Evolutionary conservation across 2,329 filamentous ascomycete species (phyloP).

Genomic region (Fusarium multiceps): DNA sequence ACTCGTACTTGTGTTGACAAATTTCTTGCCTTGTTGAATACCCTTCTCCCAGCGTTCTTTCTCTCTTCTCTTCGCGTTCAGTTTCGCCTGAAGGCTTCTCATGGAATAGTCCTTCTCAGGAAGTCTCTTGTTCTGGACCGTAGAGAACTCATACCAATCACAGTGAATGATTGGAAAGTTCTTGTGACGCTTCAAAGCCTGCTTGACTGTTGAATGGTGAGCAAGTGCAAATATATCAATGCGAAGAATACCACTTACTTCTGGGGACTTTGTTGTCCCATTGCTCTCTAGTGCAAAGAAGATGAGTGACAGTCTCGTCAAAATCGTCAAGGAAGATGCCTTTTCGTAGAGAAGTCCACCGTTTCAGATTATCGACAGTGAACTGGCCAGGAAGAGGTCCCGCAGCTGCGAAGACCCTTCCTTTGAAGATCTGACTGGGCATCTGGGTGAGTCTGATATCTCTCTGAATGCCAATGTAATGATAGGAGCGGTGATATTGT

Average conservation of each 20-base stretch:
- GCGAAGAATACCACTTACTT: constrained; percentile 44
- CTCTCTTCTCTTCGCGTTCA: constrained; percentile 49
- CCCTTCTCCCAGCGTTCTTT: constrained; percentile 52
- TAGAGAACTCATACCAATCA: constrained; percentile 66
- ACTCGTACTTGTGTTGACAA: constrained; percentile 60
- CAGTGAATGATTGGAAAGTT: constrained; percentile 57
- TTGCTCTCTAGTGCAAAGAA: constrained; percentile 73
- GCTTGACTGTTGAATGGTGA: constrained; percentile 48
- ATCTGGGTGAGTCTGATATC: constrained; percentile 30
- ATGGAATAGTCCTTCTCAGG: constrained; percentile 58
- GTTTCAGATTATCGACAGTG: constrained; percentile 66
- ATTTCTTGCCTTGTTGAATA: constrained; percentile 55
- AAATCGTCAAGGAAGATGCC: constrained; percentile 67
- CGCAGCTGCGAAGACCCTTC: constrained; percentile 65
- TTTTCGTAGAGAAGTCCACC: constrained; percentile 73
- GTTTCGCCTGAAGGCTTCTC: constrained; percentile 45
- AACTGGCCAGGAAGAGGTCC: constrained; percentile 66
- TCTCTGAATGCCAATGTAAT: background rate
- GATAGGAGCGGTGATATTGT: background rate
- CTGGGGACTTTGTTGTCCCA: constrained; percentile 61
- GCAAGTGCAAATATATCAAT: background rate
- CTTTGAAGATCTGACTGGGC: constrained; percentile 61
- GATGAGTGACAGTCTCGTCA: constrained; percentile 72
- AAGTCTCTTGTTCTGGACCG: constrained; percentile 47
- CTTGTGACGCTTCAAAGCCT: constrained; percentile 52